These are phyloP conservation scores for Xerocomellus intermedius DNA, from an alignment of 768 basidiomycete genomes.

Conservation along the genomic window DNA sequence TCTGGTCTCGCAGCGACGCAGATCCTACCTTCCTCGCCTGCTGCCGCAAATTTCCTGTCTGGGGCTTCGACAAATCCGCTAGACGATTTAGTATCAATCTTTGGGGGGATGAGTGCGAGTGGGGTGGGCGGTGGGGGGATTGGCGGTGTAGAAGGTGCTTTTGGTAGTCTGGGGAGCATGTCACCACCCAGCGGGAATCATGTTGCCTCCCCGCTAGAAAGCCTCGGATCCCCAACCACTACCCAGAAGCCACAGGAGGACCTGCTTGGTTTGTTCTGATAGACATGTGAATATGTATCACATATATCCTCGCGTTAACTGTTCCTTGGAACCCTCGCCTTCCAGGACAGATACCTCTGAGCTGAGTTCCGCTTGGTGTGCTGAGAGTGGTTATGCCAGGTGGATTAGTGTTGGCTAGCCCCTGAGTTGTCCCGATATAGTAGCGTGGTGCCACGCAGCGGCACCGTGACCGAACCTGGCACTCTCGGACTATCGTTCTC, in stretches of 20 bases:
- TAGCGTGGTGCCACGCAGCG: too few species aligned
- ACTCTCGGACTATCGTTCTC: too few species aligned
- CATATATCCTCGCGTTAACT: neutral
- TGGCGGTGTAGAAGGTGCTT: conserved; percentile 8
- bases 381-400: too few species aligned
- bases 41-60: conserved; percentile 69
- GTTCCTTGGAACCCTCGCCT: neutral
- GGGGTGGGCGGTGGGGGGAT: conserved; percentile 12
- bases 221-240: conserved; percentile 17
- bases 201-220: conserved; percentile 22
- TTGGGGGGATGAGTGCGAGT: conserved; percentile 53
- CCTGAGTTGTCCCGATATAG: too few species aligned
- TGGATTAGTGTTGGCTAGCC: too few species aligned
- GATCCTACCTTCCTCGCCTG: conserved; percentile 67
- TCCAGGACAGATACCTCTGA: neutral
- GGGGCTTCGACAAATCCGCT: conserved; percentile 86
- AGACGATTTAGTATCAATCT: conserved; percentile 92
- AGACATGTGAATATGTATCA: neutral
- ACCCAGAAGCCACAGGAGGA: conserved; percentile 46
- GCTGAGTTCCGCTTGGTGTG: neutral
- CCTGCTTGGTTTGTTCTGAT: conserved; percentile 54
- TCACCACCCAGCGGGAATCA: conserved; percentile 6
- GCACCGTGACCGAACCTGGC: too few species aligned
- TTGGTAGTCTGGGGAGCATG: conserved; percentile 20
- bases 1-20: conserved; percentile 79